phyloP scores from a whole-genome alignment of 768 basidiomycete species.

The Mycena amicta region DNA sequence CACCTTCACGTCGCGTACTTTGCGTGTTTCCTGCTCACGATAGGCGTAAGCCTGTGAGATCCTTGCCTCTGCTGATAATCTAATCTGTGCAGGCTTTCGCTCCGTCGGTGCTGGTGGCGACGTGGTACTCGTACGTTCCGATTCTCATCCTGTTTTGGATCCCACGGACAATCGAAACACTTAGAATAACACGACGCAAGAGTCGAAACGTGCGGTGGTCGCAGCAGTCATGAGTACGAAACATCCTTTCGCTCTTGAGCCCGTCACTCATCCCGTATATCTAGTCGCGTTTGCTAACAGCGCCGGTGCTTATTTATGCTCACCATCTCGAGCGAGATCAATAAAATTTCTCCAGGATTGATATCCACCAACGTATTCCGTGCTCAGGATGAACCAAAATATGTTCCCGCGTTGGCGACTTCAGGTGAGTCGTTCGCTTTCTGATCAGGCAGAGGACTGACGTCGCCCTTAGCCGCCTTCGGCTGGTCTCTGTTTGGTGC shows the following conservation, averaged over 20 bases:
- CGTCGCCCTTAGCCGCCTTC: slow-evolving; percentile 43
- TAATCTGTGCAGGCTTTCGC: slow-evolving; percentile 41
- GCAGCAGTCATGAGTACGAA: slow-evolving; percentile 52
- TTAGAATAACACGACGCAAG: slow-evolving; percentile 53
- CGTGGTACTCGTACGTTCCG: slow-evolving; percentile 31
- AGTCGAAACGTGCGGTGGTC: slow-evolving; percentile 50
- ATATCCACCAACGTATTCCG: slow-evolving; percentile 56
- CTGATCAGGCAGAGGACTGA: neutral
- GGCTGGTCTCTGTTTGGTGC: slow-evolving; percentile 48
- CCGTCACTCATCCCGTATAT: neutral
- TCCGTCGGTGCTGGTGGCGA: slow-evolving; percentile 47
- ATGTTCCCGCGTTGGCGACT: slow-evolving; percentile 50
- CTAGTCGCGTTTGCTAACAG: slow-evolving; percentile 49
- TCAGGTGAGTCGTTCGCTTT: slow-evolving; percentile 34
- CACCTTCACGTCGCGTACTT: slow-evolving; percentile 52
- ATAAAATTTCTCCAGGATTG: slow-evolving; percentile 39
- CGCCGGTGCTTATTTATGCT: slow-evolving; percentile 7
- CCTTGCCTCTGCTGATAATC: neutral
- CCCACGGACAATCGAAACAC: too few species aligned
- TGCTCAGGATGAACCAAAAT: slow-evolving; percentile 51
- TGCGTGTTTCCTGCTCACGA: slow-evolving; percentile 55
- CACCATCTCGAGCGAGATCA: neutral
- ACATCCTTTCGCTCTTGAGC: neutral
- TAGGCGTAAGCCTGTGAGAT: slow-evolving; percentile 38
- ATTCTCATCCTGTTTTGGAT: too few species aligned